Conservation (phyloP, 2,329 filamentous ascomycete genomes). For the Penicillium olsonii region DNA sequence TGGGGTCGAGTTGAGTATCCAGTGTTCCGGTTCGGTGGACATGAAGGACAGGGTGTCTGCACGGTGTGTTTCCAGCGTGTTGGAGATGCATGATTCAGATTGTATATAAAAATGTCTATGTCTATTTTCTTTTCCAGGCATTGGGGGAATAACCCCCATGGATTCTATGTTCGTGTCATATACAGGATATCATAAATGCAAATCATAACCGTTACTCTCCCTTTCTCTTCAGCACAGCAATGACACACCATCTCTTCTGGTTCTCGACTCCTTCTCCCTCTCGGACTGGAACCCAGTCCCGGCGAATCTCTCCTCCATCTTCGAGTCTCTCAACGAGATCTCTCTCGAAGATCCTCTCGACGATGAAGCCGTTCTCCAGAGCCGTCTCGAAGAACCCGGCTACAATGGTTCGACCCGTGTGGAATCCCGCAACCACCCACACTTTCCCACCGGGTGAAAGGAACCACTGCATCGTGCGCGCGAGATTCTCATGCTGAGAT, state of each 20-base stretch:
- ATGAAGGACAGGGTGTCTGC: conserved; percentile 84
- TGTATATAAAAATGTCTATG: not conserved
- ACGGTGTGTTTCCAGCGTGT: conserved; percentile 75
- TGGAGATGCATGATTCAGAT: conserved; percentile 2
- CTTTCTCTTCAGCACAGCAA: conserved; percentile 46
- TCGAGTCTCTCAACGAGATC: conserved; percentile 46
- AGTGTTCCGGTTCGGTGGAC: conserved; percentile 85
- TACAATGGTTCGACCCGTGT: conserved; percentile 59
- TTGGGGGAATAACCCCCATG: not conserved
- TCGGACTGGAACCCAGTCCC: conserved; percentile 45
- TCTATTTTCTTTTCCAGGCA: not conserved
- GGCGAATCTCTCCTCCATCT: conserved; percentile 46
- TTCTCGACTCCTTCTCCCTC: conserved; percentile 53
- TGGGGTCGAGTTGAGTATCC: conserved; percentile 75
- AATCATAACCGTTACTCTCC: conserved; percentile 5
- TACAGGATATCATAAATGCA: conserved; percentile 1
- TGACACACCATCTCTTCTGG: conserved; percentile 59
- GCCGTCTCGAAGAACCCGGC: conserved; percentile 57
- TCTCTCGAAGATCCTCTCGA: conserved; percentile 58
- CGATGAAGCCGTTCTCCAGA: conserved; percentile 45
- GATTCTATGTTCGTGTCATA: not conserved
- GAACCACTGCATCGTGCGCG: conserved; percentile 58
- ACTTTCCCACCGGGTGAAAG: conserved; percentile 45
- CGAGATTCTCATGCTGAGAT: conserved; percentile 58
- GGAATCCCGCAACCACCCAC: conserved; percentile 60